Conservation (phyloP, 352 stramenopile genomes). For the Phytophthora sp. region DNA sequence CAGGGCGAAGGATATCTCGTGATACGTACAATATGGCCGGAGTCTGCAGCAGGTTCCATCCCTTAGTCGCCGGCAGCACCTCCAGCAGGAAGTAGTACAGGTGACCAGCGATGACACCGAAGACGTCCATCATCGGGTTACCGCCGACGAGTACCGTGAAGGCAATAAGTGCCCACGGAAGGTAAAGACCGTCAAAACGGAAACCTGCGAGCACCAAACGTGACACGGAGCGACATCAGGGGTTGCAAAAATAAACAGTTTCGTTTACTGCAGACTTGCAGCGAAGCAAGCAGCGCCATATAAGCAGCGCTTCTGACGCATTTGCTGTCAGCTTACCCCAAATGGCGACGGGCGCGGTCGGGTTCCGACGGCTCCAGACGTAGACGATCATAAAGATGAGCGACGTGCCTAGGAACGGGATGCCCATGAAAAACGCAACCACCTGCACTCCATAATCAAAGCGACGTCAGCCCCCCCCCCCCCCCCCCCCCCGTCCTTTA, state of each 20-base stretch:
- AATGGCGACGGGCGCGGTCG: slow-evolving; percentile 80
- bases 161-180: slow-evolving; percentile 89
- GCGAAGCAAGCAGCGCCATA: background rate
- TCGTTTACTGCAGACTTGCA: background rate
- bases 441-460: slow-evolving; percentile 46
- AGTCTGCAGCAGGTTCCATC: slow-evolving; percentile 85
- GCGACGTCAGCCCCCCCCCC: slow-evolving; percentile 10
- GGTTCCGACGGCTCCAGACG: slow-evolving; percentile 90
- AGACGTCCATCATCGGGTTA: slow-evolving; percentile 88
- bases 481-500: too few species aligned
- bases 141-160: slow-evolving; percentile 89
- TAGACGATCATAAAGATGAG: slow-evolving; percentile 93
- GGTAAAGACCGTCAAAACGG: slow-evolving; percentile 86
- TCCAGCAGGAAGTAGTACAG: slow-evolving; percentile 92
- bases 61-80: slow-evolving; percentile 85
- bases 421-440: slow-evolving; percentile 82
- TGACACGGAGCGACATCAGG: slow-evolving; percentile 5
- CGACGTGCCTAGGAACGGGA: slow-evolving; percentile 83
- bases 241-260: background rate
- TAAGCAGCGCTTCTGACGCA: background rate
- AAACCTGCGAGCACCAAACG: slow-evolving; percentile 53
- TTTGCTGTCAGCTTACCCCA: slow-evolving; percentile 59
- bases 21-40: slow-evolving; percentile 79
- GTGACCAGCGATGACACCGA: slow-evolving; percentile 86
- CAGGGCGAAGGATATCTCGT: background rate